Percentiles rank a stretch among this genome's conserved stretches.
Conservation (phyloP, 2,329 filamentous ascomycete genomes). For the Stemphylium vesicarium region DNA sequence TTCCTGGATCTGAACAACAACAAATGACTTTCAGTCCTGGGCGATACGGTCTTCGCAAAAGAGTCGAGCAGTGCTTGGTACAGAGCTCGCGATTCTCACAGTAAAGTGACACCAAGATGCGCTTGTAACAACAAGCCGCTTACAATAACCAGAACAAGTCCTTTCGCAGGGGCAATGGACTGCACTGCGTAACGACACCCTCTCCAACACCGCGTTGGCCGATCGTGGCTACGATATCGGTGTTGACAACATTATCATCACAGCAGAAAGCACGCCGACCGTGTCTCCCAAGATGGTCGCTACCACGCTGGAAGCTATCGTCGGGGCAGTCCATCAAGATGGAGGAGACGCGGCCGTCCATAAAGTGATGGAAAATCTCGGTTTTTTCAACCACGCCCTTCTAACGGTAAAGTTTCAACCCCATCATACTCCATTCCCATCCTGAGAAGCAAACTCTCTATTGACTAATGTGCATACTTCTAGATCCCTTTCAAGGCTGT, state of each 20-base stretch:
- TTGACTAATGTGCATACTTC: constrained; percentile 6
- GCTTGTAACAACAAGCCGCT: background rate
- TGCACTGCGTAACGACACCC: background rate
- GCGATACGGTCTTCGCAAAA: constrained; percentile 12
- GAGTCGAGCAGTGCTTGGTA: constrained; percentile 21
- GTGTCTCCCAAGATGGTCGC: constrained; percentile 32
- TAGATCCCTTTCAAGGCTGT: constrained; percentile 1
- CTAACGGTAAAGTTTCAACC: constrained; percentile 5
- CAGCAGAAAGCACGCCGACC: background rate
- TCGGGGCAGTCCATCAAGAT: constrained; percentile 45
- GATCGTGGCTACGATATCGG: background rate
- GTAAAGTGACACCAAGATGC: background rate
- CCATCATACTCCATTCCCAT: background rate
- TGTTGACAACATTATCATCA: constrained; percentile 12
- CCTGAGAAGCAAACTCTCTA: background rate
- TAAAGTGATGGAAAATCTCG: constrained; percentile 12
- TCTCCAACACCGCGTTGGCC: constrained; percentile 10
- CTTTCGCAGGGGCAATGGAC: constrained; percentile 10
- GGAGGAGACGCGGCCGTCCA: constrained; percentile 18
- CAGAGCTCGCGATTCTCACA: background rate
- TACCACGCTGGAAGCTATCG: constrained; percentile 41
- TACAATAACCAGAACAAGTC: background rate
- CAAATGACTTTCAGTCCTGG: constrained; percentile 17
- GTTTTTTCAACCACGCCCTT: constrained; percentile 10
- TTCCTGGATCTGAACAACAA: constrained; percentile 6